Base-by-base conservation (phyloP, 2,329 filamentous ascomycete species). In the Monosporascus ibericus region DNA sequence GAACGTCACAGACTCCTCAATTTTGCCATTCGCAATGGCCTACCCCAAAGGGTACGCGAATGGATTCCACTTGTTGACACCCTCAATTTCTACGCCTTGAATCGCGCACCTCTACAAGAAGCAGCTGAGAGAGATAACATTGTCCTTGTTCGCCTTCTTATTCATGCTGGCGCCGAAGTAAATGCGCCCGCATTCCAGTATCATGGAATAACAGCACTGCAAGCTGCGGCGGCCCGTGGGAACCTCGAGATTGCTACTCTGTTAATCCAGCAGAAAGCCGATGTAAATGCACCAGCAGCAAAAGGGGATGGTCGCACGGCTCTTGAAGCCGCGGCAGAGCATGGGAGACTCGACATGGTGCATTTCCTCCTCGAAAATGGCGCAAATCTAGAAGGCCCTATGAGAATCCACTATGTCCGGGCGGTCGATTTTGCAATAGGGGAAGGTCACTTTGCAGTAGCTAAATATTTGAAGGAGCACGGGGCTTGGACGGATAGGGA, bases 391-490 rank as follows among this genome's bases (percentile, higher is more conserved):
- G n/a, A 50, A 5, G 52, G 52, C n/a, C 30, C 20, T 5, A 40
- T 47, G 48, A 48, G 52, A 46, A 51, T 50, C 17, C 42, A 49
- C 38, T 54, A 51, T 34, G 47, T 54, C 20, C 49, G 49, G 8
- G n/a, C 52, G 1, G 20, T 51, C 14, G 22, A 11, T 30, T 47
- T 48, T 2, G 52, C 52, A 24, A 51, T 27, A 20, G 1, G 24
- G 5, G 24, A 47, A 38, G 48, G 49, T 15, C 52, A 54, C 18
- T 46, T 40, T 24, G 49, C 49, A 15, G 18, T 51, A 14, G 52
- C 48, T 9, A 47, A 39, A 37, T 39, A 30, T 2, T n/a, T 49
- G 18, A 11, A 52, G n/a, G 39, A 44, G 8, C n/a, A 24, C 17
- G 51, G 51, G 18, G 27, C 25, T 39, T 52, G 51, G 51, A 36